Evolutionary conservation across 306 rosid species (phyloP).

Genomic region (Purshia tridentata): DNA sequence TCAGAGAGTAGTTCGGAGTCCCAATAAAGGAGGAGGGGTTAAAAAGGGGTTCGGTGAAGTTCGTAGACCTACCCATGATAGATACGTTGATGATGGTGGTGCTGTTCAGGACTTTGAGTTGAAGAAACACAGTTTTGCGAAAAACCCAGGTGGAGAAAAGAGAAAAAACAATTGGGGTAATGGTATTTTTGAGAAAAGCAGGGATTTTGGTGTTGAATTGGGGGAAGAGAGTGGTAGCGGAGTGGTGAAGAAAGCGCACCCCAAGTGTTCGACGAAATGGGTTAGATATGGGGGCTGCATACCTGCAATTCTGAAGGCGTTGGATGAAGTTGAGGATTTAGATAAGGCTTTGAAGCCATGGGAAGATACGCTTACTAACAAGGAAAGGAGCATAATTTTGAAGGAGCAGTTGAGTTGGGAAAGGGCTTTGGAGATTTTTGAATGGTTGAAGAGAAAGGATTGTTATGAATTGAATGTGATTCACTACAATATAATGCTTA

Average conservation of each 20-base stretch:
- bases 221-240: neutral
- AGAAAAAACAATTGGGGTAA: neutral
- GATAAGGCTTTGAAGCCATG: slow-evolving; percentile 65
- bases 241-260: slow-evolving; percentile 40
- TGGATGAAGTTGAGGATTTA: slow-evolving; percentile 54
- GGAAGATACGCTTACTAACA: slow-evolving; percentile 47
- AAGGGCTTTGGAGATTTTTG: slow-evolving; percentile 63
- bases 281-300: slow-evolving; percentile 53
- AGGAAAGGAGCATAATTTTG: slow-evolving; percentile 71
- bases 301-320: slow-evolving; percentile 55
- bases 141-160: slow-evolving; percentile 29
- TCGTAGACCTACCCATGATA: slow-evolving; percentile 18
- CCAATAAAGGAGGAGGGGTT: slow-evolving; percentile 25
- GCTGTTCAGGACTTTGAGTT: slow-evolving; percentile 25
- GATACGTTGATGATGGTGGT: neutral
- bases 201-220: slow-evolving; percentile 19
- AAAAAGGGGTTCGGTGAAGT: slow-evolving; percentile 28
- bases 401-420: slow-evolving; percentile 65
- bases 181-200: slow-evolving; percentile 21
- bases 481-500: slow-evolving; percentile 71
- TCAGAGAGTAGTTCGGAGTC: slow-evolving; percentile 28
- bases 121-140: slow-evolving; percentile 31
- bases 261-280: slow-evolving; percentile 71
- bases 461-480: slow-evolving; percentile 68
- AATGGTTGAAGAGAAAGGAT: slow-evolving; percentile 68